Conservation (phyloP, 768 basidiomycete genomes). For the Serendipita sp. region DNA sequence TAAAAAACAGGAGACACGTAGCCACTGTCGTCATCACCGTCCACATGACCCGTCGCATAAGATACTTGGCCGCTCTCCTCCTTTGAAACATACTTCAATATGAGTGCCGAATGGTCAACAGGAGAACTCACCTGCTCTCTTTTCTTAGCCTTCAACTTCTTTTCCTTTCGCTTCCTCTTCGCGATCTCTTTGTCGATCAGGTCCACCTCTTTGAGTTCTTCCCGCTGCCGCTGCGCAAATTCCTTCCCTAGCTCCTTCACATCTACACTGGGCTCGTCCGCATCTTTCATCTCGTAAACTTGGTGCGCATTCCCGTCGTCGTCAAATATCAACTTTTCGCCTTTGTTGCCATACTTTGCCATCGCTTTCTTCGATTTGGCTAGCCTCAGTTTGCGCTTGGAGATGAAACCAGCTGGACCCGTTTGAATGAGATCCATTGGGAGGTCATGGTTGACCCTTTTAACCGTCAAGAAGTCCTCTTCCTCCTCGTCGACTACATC, state of each 20-base stretch:
- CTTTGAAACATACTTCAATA: not conserved
- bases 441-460: slow-evolving; percentile 77
- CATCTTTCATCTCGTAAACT: slow-evolving; percentile 67
- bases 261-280: slow-evolving; percentile 40
- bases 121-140: slow-evolving; percentile 33
- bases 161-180: slow-evolving; percentile 76
- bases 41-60: slow-evolving; percentile 6
- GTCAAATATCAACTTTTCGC: slow-evolving; percentile 76
- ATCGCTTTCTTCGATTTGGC: slow-evolving; percentile 58
- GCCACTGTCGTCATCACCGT: slow-evolving; percentile 28
- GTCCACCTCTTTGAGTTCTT: slow-evolving; percentile 55
- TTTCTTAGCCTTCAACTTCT: slow-evolving; percentile 81
- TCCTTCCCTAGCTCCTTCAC: slow-evolving; percentile 47
- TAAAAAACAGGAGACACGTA: slow-evolving; percentile 61
- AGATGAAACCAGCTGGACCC: slow-evolving; percentile 37
- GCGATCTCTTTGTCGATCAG: slow-evolving; percentile 66
- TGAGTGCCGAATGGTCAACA: not conserved
- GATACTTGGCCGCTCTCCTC: not conserved
- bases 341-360: slow-evolving; percentile 38
- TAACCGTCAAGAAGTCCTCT: slow-evolving; percentile 88
- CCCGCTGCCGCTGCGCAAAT: slow-evolving; percentile 61
- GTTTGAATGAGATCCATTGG: slow-evolving; percentile 18
- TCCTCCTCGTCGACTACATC: slow-evolving; percentile 25
- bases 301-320: slow-evolving; percentile 70
- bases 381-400: slow-evolving; percentile 73